A percentile compares a stretch with the other conserved stretches of the same genome.
Evolutionary conservation across 208 protist species (phyloP).

Genomic region (Wallacemonas sp.): DNA sequence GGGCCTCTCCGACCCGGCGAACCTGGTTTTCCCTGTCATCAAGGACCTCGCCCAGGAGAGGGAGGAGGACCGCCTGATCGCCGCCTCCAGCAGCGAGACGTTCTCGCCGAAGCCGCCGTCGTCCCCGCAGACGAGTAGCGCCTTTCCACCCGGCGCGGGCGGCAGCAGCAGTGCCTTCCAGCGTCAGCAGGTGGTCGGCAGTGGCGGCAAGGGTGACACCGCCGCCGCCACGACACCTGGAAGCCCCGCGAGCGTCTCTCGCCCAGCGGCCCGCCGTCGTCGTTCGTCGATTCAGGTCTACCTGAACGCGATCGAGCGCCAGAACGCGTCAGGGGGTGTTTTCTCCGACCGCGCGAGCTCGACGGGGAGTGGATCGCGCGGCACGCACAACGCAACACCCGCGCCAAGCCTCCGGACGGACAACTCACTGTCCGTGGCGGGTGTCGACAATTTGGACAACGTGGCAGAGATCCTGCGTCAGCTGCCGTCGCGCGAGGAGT

Average conservation of each 20-base stretch:
- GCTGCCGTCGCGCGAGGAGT: constrained; percentile 57
- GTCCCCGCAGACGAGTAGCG: not conserved
- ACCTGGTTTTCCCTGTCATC: constrained; percentile 34
- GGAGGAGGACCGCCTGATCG: constrained; percentile 18
- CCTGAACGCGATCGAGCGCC: constrained; percentile 10
- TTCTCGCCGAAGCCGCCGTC: not conserved
- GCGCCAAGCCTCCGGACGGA: not conserved
- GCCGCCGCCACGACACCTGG: constrained; percentile 13
- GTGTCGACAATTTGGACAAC: not conserved
- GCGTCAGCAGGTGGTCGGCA: not conserved
- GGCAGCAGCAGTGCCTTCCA: too few relatives aligned
- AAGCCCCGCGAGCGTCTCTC: too few relatives aligned
- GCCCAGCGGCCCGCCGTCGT: not conserved
- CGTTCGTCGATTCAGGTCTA: constrained; percentile 10
- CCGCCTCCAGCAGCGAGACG: not conserved
- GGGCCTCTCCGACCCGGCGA: constrained; percentile 19
- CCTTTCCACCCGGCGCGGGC: too few relatives aligned
- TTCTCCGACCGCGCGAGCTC: constrained; percentile 7
- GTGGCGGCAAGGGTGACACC: not conserved
- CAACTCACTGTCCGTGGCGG: not conserved
- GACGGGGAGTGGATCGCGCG: not conserved
- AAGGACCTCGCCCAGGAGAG: constrained; percentile 14
- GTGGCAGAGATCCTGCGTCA: constrained; percentile 4
- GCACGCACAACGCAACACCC: not conserved
- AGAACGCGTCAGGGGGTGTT: constrained; percentile 9